Conservation (phyloP, 2,329 filamentous ascomycete genomes). For the Ophiostoma piceae region DNA sequence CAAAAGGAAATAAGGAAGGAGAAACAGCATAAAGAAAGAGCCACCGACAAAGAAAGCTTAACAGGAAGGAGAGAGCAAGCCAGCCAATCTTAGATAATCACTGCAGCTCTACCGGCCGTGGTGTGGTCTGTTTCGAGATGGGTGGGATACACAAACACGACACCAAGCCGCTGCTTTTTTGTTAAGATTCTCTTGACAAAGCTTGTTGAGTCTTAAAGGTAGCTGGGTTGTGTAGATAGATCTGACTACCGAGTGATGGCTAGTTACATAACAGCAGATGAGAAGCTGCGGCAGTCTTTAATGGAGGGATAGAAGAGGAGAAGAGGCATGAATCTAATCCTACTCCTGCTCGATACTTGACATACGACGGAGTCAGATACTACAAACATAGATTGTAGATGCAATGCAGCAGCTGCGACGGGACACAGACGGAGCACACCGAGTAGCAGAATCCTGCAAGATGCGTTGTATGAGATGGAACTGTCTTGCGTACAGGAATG, state of each 20-base stretch:
- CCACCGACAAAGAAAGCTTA: background rate
- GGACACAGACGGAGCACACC: background rate
- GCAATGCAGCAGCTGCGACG: background rate
- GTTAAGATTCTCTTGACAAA: background rate
- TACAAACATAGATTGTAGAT: background rate
- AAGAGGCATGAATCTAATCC: background rate
- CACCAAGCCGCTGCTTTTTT: background rate
- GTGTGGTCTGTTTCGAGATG: background rate
- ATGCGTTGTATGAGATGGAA: conserved; percentile 11
- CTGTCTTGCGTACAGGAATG: background rate
- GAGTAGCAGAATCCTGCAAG: background rate
- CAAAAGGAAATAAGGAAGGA: background rate
- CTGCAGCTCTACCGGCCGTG: conserved; percentile 7
- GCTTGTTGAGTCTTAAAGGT: background rate
- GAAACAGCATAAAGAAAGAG: background rate
- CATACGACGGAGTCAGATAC: too few species aligned
- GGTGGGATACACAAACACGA: conserved; percentile 1
- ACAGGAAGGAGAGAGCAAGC: background rate
- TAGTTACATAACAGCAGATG: background rate
- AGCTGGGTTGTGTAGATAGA: background rate
- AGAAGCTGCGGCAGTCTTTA: background rate
- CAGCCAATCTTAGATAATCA: background rate
- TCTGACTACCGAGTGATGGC: background rate
- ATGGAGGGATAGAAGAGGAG: too few species aligned
- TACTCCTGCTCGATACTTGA: background rate